Conservation (phyloP, 495 filamentous ascomycete species). For the Penicillium maclennaniae region DNA sequence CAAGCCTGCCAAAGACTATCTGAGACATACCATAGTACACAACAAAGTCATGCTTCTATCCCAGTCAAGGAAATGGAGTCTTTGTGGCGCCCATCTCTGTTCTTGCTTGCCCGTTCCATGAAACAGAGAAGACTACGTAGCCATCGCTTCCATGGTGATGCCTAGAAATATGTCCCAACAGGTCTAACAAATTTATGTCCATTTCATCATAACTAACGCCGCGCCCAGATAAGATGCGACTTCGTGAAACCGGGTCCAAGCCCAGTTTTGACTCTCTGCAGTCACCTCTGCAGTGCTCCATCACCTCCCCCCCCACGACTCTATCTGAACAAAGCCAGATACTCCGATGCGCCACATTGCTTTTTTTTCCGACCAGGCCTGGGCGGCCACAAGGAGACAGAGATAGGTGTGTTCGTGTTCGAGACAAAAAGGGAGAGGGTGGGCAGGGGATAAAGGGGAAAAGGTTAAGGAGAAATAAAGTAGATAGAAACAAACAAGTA, state of each 20-base stretch:
- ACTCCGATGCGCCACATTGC: slow-evolving; percentile 36
- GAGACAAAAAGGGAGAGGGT: slow-evolving; percentile 3
- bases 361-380: slow-evolving; percentile 11
- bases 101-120: no score
- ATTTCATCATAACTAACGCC: slow-evolving; percentile 40
- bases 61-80: no score
- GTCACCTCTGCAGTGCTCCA: slow-evolving; percentile 12
- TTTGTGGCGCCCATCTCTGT: no score
- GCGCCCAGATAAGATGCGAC: slow-evolving; percentile 28
- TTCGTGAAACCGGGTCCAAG: slow-evolving; percentile 26
- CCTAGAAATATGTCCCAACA: no score
- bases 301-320: slow-evolving; percentile 4
- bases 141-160: no score
- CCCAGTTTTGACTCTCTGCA: slow-evolving; percentile 9
- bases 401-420: slow-evolving; percentile 3
- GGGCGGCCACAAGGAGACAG: slow-evolving; percentile 6
- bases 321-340: slow-evolving; percentile 33
- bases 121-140: no score
- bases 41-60: no score
- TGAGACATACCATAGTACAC: background rate
- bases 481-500: slow-evolving; percentile 13
- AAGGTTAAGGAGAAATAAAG: slow-evolving; percentile 10
- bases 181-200: slow-evolving; percentile 33
- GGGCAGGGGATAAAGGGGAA: slow-evolving; percentile 12
- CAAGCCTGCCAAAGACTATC: background rate